These are phyloP conservation scores for Plasmodium knowlesi DNA, from an alignment of 169 alveolate species.

Conservation along the genomic window DNA sequence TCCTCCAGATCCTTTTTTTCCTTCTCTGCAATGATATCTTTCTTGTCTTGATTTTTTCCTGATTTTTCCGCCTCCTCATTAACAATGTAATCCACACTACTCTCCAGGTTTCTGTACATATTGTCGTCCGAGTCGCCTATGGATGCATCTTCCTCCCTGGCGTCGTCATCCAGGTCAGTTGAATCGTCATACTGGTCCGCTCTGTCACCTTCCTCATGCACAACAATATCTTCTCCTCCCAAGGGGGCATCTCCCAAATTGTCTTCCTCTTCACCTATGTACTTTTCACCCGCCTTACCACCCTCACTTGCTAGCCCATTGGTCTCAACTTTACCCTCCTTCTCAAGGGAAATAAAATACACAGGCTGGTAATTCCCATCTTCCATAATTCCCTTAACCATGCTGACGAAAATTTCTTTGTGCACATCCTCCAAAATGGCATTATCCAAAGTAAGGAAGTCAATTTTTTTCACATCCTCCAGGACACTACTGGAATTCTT, in stretches of 20 bases:
- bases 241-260: background rate
- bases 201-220: background rate
- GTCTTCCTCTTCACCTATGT: background rate
- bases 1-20: conserved; percentile 60
- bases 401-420: conserved; percentile 4
- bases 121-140: conserved; percentile 55
- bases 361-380: conserved; percentile 4
- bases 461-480: conserved; percentile 33
- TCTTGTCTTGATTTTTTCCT: conserved; percentile 8
- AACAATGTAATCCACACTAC: conserved; percentile 41
- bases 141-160: background rate
- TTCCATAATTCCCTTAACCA: conserved; percentile 14
- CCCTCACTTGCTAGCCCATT: background rate
- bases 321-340: background rate
- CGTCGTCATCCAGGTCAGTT: background rate
- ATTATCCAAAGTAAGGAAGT: conserved; percentile 2
- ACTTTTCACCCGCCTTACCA: background rate
- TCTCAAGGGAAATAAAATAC: background rate
- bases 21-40: background rate
- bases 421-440: conserved; percentile 21
- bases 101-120: conserved; percentile 42
- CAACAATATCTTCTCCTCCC: background rate
- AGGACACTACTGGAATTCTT: conserved; percentile 7
- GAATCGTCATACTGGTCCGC: background rate
- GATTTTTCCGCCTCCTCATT: conserved; percentile 9